phyloP scores from a whole-genome alignment of 2,329 filamentous ascomycete genomes.

The Fulvia fulva region DNA sequence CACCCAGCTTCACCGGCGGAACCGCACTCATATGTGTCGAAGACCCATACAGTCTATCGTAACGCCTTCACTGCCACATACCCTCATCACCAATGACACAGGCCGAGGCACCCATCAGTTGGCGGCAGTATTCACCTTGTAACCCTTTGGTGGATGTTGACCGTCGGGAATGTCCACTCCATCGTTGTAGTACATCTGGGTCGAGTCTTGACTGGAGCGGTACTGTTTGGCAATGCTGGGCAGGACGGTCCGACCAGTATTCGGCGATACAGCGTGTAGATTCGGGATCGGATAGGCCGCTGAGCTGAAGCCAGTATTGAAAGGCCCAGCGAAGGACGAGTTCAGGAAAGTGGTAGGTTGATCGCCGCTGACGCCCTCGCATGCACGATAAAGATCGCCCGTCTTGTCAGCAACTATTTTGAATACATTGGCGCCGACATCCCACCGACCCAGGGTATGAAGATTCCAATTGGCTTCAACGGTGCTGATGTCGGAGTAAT shows the following conservation, averaged over 20 bases:
- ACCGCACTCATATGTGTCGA: too few relatives aligned
- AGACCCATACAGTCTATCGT: too few relatives aligned
- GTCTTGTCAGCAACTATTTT: slow-evolving; percentile 35
- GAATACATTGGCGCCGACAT: slow-evolving; percentile 47
- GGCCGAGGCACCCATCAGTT: too few relatives aligned
- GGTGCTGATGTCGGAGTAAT: slow-evolving; percentile 44
- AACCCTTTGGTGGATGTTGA: slow-evolving; percentile 32
- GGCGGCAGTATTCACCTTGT: slow-evolving; percentile 8
- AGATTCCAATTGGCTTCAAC: slow-evolving; percentile 46
- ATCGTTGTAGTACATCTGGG: slow-evolving; percentile 29
- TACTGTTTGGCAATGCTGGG: slow-evolving; percentile 28
- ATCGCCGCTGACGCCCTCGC: slow-evolving; percentile 24
- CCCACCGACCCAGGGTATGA: slow-evolving; percentile 45
- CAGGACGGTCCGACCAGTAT: slow-evolving; percentile 29
- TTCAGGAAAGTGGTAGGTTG: slow-evolving; percentile 31
- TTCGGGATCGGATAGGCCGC: slow-evolving; percentile 32
- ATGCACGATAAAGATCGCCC: slow-evolving; percentile 30
- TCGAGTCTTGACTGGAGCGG: slow-evolving; percentile 7
- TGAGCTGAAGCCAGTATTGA: slow-evolving; percentile 26
- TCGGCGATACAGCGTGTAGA: slow-evolving; percentile 24
- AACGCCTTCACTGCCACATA: too few relatives aligned
- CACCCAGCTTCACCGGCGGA: too few relatives aligned
- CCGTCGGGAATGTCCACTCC: slow-evolving; percentile 33
- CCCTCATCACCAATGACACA: too few relatives aligned
- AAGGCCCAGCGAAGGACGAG: slow-evolving; percentile 32